A percentile compares a stretch with the other conserved stretches of the same genome.
phyloP scores from a whole-genome alignment of 2,329 filamentous ascomycete genomes.

The Sclerotinia minor region DNA sequence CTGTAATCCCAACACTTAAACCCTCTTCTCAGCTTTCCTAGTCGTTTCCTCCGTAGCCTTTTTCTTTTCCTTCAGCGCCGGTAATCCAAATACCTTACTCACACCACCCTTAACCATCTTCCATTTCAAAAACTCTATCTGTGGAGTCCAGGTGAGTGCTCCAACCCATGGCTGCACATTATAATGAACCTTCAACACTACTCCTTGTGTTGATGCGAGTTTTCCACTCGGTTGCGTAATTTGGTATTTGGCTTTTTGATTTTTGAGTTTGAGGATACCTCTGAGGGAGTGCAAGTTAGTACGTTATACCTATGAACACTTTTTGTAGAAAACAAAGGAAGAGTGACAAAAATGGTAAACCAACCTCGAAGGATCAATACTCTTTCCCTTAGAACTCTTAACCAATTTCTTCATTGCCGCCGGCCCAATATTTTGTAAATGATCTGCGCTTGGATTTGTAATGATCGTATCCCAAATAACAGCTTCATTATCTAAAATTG shows the following conservation, averaged over 20 bases:
- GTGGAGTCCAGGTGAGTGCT: slow-evolving; percentile 73
- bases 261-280: slow-evolving; percentile 74
- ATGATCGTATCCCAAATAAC: slow-evolving; percentile 98
- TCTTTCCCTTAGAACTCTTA: slow-evolving; percentile 60
- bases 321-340: background rate
- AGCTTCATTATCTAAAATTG: slow-evolving; percentile 58
- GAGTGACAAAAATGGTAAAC: slow-evolving; percentile 11
- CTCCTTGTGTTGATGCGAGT: slow-evolving; percentile 71
- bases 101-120: slow-evolving; percentile 63
- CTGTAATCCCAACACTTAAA: background rate
- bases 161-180: slow-evolving; percentile 99
- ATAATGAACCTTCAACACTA: slow-evolving; percentile 81
- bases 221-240: slow-evolving; percentile 86
- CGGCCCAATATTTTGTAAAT: slow-evolving; percentile 61
- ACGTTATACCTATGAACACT: background rate
- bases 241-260: slow-evolving; percentile 93
- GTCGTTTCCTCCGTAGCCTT: background rate
- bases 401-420: slow-evolving; percentile 62
- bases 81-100: slow-evolving; percentile 65
- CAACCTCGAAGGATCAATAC: slow-evolving; percentile 49
- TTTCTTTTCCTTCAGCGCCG: slow-evolving; percentile 54
- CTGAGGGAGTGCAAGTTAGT: slow-evolving; percentile 43
- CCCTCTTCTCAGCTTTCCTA: background rate
- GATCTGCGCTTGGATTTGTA: slow-evolving; percentile 66
- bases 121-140: slow-evolving; percentile 60